Base-by-base conservation (phyloP, 192 early-diverging fungal genomes). In the Thoreauomyces humboldtii region DNA sequence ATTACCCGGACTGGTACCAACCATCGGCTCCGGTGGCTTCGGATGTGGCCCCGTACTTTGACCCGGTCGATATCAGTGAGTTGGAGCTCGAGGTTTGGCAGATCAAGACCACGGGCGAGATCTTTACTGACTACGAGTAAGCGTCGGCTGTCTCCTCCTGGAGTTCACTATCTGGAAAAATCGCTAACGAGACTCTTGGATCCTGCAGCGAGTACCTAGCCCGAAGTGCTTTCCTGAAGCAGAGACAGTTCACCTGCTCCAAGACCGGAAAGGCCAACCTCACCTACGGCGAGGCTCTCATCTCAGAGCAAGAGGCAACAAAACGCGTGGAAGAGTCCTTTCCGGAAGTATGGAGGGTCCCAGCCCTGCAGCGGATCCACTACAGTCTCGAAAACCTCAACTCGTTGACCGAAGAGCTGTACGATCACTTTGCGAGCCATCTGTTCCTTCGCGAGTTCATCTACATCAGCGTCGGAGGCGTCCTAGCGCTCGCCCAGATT, bases 231-330 rank as follows among this genome's bases (percentile, higher is more conserved):
- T 75, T 92, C 14, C 93, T 93, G 63, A 78, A 81, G 24, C 84
- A 86, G 54, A 80, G 77, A 36, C 69, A 83, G 24, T 97, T 92
- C 87, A 79, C 89, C 58, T 95, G 93, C 73, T 79, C 82, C 43
- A 75, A 77, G 4, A 90, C 91, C 1, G 90, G 92, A 0, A 88
- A 86, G 62, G 69, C 73, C 22, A 73, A 83, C 38, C 71, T 97
- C 48, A 93, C 89, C 0, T 97, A 88, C 59, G 81, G 86, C 59
- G 84, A 93, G 61, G 95, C 95, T 0, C 69, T 89, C 21, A 70
- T 85, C 35, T 88, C 84, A 14, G 95, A 97, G 64, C 74, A 79
- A 9, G 80, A 82, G 12, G 85, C 86, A 43, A 77, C 77, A 45
- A 80, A 84, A 15, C 70, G 75, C 38, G 71, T 85, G 0, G 81